Evolutionary conservation across 768 basidiomycete species (phyloP), one percentile per base, ranked within the genome.

Genomic region (Rhizopogon vinicolor): DNA sequence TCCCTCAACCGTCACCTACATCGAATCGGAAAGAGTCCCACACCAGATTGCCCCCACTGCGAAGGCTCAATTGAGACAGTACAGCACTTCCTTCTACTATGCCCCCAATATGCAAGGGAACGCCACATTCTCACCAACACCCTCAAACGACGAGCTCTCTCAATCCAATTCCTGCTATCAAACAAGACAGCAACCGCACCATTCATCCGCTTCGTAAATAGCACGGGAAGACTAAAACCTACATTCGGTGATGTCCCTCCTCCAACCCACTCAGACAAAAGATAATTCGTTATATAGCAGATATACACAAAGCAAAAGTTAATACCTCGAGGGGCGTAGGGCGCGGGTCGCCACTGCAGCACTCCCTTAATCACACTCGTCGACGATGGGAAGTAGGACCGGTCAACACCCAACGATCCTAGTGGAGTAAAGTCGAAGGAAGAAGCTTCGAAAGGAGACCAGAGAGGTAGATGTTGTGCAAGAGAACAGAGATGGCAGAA

Each of bases 1-100:
- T 64, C 67, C 0, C 62, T 75, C 0, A 61, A 66, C 25, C 50
- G 62, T 8, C 63, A 74, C 59, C 67, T 75, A 0, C 59, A 70
- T 41, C 43, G 54, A 2, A 68, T 76, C 13, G 49, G 55, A 0
- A 58, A 56, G 25, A 54, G 44, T 0, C 65, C 68, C 9, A 57
- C 59, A 1, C 63, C 70, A 10, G 25, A 35, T 3, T 75, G 72
- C 61, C 51, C 56, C 3, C 37, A 44, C 1, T 74, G 74, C 62
- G 25, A 39, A n/a, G n/a, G 19, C 0, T 31, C 43, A n/a, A 19
- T 4, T 0, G 48, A 50, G 10, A 18, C 33, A 1, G 8, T 50
- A 5, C 19, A 22, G 28, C 49, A 50, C 10, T 50, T 9, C 28
- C 53, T 0, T 2, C 41, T 67, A 10, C 10, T 58, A 0, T 74